phyloP scores from a whole-genome alignment of 2,329 filamentous ascomycete genomes.

The Hypomyces perniciosus region DNA sequence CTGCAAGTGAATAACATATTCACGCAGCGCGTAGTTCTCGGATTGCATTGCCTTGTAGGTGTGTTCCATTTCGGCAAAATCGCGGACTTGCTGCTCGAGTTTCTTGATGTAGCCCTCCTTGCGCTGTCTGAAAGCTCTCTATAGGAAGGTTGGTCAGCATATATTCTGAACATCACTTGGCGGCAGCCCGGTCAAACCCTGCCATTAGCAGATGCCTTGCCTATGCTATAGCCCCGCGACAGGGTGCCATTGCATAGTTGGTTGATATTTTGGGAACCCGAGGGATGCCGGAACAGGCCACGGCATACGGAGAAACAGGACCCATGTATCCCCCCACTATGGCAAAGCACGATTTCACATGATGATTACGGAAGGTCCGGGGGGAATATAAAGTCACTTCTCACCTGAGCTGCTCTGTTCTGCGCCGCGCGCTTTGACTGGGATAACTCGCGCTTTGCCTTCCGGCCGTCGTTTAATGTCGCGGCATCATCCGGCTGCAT shows the following conservation, averaged over 20 bases:
- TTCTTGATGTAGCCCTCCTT: slow-evolving; percentile 99
- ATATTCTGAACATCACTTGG: background rate
- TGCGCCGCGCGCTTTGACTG: slow-evolving; percentile 95
- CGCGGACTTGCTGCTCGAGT: slow-evolving; percentile 86
- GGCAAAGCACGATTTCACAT: background rate
- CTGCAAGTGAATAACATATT: slow-evolving; percentile 90
- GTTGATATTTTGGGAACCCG: background rate
- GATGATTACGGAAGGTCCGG: background rate
- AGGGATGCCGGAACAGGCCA: slow-evolving; percentile 2
- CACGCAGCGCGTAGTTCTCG: slow-evolving; percentile 85
- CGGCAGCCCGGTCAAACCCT: background rate
- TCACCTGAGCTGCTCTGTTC: slow-evolving; percentile 92
- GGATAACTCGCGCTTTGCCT: slow-evolving; percentile 85
- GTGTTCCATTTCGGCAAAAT: slow-evolving; percentile 68
- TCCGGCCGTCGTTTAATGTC: slow-evolving; percentile 50
- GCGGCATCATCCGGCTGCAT: slow-evolving; percentile 19
- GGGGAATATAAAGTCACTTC: slow-evolving; percentile 21
- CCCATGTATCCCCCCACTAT: background rate
- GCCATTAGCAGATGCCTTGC: background rate
- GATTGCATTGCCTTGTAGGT: slow-evolving; percentile 73
- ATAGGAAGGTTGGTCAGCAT: slow-evolving; percentile 4
- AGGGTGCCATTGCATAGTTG: slow-evolving; percentile 2
- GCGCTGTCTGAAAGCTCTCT: slow-evolving; percentile 95
- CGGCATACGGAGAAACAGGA: background rate
- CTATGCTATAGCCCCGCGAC: background rate